These are phyloP conservation scores for Pythium phragmiticola DNA, from an alignment of 352 stramenopile genomes.

Conservation along the genomic window DNA sequence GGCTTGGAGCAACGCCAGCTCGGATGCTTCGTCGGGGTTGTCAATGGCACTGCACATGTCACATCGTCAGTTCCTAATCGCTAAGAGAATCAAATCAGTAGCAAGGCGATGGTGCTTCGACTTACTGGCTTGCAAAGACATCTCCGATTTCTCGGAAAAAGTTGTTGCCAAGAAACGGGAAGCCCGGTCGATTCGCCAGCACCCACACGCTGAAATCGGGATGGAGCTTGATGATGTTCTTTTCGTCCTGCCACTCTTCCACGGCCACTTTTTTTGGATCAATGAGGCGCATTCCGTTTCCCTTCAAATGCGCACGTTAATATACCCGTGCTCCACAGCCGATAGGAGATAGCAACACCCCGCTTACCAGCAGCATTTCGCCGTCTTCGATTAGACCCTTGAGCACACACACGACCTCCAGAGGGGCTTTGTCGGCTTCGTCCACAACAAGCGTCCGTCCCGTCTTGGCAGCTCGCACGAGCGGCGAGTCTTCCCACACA, in stretches of 20 bases:
- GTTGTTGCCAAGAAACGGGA: constrained; percentile 97
- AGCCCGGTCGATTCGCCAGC: constrained; percentile 95
- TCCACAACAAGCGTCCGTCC: constrained; percentile 94
- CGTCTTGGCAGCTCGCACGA: constrained; percentile 92
- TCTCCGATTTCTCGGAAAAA: constrained; percentile 94
- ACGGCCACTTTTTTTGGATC: constrained; percentile 66
- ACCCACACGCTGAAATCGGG: constrained; percentile 93
- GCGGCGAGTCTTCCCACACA: constrained; percentile 91
- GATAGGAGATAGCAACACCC: background rate
- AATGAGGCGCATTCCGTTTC: constrained; percentile 86
- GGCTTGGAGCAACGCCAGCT: constrained; percentile 87
- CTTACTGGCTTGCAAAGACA: constrained; percentile 91
- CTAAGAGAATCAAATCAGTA: background rate
- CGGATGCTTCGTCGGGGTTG: constrained; percentile 89
- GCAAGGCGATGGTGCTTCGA: background rate
- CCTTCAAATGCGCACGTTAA: constrained; percentile 35
- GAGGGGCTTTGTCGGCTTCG: constrained; percentile 95
- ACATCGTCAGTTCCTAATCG: background rate
- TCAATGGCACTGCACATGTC: constrained; percentile 62
- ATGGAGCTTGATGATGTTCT: constrained; percentile 90
- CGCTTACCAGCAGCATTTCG: constrained; percentile 87
- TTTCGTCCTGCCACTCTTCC: constrained; percentile 58
- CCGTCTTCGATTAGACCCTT: constrained; percentile 96
- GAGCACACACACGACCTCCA: constrained; percentile 94
- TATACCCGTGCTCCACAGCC: too few relatives aligned